Evolutionary conservation across 2,329 filamentous ascomycete genomes (phyloP).

Genomic region (Cadophora malorum): DNA sequence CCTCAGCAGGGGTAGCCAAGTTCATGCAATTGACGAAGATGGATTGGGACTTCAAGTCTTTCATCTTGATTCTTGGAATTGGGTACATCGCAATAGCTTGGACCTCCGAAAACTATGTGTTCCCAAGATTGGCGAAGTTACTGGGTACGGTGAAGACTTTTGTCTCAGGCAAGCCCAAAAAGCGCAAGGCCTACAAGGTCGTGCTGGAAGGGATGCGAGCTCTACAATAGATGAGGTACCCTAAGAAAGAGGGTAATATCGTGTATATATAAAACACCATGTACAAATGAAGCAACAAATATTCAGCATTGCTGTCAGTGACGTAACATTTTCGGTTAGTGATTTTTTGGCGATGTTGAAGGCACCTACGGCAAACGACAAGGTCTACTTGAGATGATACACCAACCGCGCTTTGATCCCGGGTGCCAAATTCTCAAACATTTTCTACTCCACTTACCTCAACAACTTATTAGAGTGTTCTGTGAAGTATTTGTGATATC

Average conservation of each 20-base stretch:
- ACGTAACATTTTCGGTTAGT: conserved; percentile 15
- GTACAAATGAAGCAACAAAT: conserved; percentile 15
- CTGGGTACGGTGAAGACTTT: conserved; percentile 67
- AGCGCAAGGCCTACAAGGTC: conserved; percentile 86
- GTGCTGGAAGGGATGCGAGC: conserved; percentile 70
- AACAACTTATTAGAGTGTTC: conserved; percentile 16
- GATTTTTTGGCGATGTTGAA: conserved; percentile 11
- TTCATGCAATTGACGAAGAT: conserved; percentile 89
- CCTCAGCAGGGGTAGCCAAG: conserved; percentile 69
- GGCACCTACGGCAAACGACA: conserved; percentile 32
- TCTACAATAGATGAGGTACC: conserved; percentile 29
- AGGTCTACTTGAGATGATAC: conserved; percentile 34
- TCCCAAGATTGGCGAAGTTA: conserved; percentile 70
- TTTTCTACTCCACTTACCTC: conserved; percentile 13
- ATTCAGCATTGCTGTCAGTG: conserved; percentile 9
- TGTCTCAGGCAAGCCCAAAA: conserved; percentile 70
- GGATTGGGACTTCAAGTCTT: conserved; percentile 73
- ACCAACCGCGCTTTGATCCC: conserved; percentile 32
- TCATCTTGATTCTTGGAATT: conserved; percentile 73
- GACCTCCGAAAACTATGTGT: conserved; percentile 72
- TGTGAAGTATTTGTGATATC: not conserved
- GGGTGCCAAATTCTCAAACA: conserved; percentile 16
- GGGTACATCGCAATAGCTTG: conserved; percentile 74
- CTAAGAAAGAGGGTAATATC: conserved; percentile 10
- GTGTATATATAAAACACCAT: conserved; percentile 14